Evolutionary conservation across 2,329 filamentous ascomycete species (phyloP).

Genomic region (Aspergillus costaricaensis): DNA sequence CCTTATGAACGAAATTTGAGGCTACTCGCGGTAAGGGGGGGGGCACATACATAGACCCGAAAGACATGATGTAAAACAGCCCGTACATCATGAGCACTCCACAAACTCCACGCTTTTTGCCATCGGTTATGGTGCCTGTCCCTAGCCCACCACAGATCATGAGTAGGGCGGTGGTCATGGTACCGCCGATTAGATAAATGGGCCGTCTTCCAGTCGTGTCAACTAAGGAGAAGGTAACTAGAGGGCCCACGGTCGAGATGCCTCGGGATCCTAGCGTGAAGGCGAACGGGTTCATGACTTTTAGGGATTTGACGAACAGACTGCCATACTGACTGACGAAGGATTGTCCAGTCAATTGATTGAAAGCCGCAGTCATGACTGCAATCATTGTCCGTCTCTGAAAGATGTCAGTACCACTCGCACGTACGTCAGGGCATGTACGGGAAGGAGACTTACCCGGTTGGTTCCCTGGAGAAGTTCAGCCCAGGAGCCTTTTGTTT

Average conservation of each 20-base stretch:
- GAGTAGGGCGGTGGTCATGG: not conserved
- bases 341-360: not conserved
- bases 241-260: not conserved
- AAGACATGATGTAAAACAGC: constrained; percentile 6
- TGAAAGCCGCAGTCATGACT: not conserved
- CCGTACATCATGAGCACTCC: constrained; percentile 4
- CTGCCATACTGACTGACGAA: constrained; percentile 3
- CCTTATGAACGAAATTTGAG: not conserved
- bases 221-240: not conserved
- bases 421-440: not conserved
- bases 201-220: not conserved
- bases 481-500: not conserved
- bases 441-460: not conserved
- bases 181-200: not conserved
- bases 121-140: not conserved
- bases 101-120: constrained; percentile 5
- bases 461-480: constrained; percentile 3
- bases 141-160: not conserved
- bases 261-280: not conserved
- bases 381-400: not conserved
- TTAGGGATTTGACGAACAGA: not conserved
- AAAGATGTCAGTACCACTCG: not conserved
- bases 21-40: not conserved
- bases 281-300: not conserved
- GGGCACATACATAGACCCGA: constrained; percentile 1